Percentiles rank a stretch among this genome's conserved stretches.
Evolutionary conservation across 2,329 filamentous ascomycete species (phyloP).

Genomic region (Cladosporium sp.): DNA sequence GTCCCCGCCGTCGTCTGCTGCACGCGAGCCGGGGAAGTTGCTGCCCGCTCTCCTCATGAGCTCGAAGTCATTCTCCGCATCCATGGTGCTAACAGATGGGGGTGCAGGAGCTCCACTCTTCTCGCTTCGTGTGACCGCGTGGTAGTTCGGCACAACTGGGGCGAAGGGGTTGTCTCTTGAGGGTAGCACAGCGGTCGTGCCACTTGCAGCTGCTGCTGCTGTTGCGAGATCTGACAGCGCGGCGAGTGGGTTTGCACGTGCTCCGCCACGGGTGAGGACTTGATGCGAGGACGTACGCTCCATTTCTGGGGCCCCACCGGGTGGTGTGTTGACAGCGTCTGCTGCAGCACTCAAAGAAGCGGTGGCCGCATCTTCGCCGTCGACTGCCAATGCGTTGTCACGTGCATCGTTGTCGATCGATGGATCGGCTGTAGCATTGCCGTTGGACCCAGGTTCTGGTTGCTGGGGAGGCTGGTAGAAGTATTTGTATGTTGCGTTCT

Average conservation of each 20-base stretch:
- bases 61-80: conserved; percentile 51
- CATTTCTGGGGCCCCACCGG: conserved; percentile 52
- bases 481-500: conserved; percentile 57
- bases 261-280: conserved; percentile 52
- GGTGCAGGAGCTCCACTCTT: conserved; percentile 49
- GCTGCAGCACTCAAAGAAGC: conserved; percentile 20
- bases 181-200: conserved; percentile 36
- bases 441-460: conserved; percentile 27
- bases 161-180: conserved; percentile 43
- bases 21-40: conserved; percentile 19
- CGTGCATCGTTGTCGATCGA: conserved; percentile 23
- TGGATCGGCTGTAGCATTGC: conserved; percentile 31
- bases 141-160: conserved; percentile 47
- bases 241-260: conserved; percentile 49
- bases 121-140: conserved; percentile 49
- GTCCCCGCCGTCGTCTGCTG: conserved; percentile 23
- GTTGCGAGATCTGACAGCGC: conserved; percentile 58
- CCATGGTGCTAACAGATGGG: conserved; percentile 42
- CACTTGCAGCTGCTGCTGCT: conserved; percentile 38
- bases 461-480: conserved; percentile 52
- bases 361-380: conserved; percentile 28
- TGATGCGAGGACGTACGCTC: conserved; percentile 60
- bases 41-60: conserved; percentile 44
- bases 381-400: conserved; percentile 34
- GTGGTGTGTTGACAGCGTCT: conserved; percentile 29